Evolutionary conservation across 306 rosid species (phyloP).

Genomic region (Prunus campanulata): DNA sequence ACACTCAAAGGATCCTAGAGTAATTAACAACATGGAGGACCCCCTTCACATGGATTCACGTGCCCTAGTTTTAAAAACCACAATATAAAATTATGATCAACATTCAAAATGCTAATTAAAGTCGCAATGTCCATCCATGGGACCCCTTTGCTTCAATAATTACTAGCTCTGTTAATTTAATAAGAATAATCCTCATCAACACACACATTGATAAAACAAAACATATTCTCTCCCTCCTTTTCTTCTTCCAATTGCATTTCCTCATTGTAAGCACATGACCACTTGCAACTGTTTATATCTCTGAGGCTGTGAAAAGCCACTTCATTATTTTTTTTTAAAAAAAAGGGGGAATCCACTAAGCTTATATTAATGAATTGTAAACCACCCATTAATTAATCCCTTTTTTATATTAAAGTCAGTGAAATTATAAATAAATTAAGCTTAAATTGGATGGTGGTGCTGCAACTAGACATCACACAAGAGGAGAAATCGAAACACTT

Average conservation of each 20-base stretch:
- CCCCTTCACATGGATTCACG: constrained; percentile 83
- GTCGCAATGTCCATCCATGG: constrained; percentile 25
- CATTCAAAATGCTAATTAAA: constrained; percentile 31
- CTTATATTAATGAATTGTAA: constrained; percentile 43
- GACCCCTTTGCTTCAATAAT: constrained; percentile 40
- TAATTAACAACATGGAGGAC: constrained; percentile 39
- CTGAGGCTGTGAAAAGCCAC: constrained; percentile 31
- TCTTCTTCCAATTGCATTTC: constrained; percentile 5
- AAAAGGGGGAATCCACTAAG: constrained; percentile 36
- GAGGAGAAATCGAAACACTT: constrained; percentile 31
- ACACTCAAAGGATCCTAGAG: constrained; percentile 40
- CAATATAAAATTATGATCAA: constrained; percentile 27
- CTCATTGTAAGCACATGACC: constrained; percentile 32
- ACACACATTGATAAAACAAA: no score
- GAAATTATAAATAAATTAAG: constrained; percentile 13
- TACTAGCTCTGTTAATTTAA: constrained; percentile 23
- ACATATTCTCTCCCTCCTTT: no score
- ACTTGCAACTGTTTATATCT: constrained; percentile 10
- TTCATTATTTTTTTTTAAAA: neutral
- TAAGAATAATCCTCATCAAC: constrained; percentile 8
- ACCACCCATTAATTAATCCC: constrained; percentile 32
- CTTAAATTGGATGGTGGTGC: constrained; percentile 39
- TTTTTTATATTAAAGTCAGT: constrained; percentile 23
- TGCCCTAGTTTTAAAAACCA: constrained; percentile 42
- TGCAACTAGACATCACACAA: constrained; percentile 28